Evolutionary conservation across 202 grass and related monocot genomes (phyloP), one percentile per base, ranked within the genome.

Genomic region (Sporobolus alterniflorus): DNA sequence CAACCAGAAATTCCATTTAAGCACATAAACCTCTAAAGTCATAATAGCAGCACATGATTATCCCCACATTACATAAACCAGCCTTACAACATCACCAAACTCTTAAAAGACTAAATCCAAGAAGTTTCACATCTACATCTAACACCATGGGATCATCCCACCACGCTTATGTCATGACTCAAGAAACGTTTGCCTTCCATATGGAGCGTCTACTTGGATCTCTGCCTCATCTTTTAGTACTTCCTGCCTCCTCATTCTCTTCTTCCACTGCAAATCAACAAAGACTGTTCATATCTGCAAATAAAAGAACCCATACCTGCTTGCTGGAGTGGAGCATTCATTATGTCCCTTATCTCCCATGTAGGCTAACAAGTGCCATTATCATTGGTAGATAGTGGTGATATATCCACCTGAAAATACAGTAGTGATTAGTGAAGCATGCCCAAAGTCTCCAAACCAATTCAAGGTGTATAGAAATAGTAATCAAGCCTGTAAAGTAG

Each of bases 321-420:
- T 99, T 99, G 55, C 50, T 90, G 54, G 91, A 94, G 87, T 90
- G 54, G 91, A 94, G 87, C 96, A 99, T 85, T 92, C 93, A 85
- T 93, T 85, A 36, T 96, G 91, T 67, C 89, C 85, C 82, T 99
- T 85, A 99, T 88, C 75, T 96, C 96, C 96, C 96, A 99, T 51
- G 96, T 99, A 75, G 91, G 71, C 96, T 98, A 47, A 99, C 87
- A 83, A 99, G 87, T 54, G 96, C 93, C 91, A 96, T 99, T 61
- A 92, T 39, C 93, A 99, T 99, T 46, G 96, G 93, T 80, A 94
- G 93, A 75, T 99, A 99, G 75, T 99, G 96, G 82, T 99, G 96
- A 64, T 86, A 96, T 85, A 96, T 99, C 96, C 96, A 99, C 96
- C 96, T 99, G 49, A 89, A 69, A 74, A 72, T 31, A 75, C 64